phyloP scores from a whole-genome alignment of 2,329 filamentous ascomycete species.

The Neonectria magnoliae region DNA sequence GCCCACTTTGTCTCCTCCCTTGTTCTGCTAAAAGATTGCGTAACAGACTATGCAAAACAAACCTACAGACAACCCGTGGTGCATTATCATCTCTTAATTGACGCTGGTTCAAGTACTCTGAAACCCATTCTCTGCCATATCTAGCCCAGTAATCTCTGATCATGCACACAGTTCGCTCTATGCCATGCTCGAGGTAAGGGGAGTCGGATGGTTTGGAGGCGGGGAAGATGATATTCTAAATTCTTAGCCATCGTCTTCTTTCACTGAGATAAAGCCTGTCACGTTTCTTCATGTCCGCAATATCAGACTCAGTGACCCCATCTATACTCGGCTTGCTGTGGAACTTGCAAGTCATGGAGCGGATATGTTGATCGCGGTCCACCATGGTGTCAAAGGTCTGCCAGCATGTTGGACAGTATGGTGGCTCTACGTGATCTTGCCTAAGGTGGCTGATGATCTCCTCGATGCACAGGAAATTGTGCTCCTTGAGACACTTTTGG shows the following conservation, averaged over 20 bases:
- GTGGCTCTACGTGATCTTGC: not conserved
- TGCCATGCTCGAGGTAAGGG: slow-evolving; percentile 1
- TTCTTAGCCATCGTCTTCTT: not conserved
- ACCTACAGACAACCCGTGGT: not conserved
- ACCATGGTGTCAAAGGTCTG: not conserved
- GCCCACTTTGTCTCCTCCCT: no score
- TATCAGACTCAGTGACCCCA: not conserved
- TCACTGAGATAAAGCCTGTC: not conserved
- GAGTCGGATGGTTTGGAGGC: not conserved
- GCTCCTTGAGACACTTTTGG: not conserved
- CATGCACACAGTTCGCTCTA: not conserved
- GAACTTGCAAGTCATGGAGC: not conserved
- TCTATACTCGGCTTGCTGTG: not conserved
- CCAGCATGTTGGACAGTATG: slow-evolving; percentile 2
- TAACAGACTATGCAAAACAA: not conserved
- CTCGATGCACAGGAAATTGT: slow-evolving; percentile 3
- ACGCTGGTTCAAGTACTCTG: not conserved
- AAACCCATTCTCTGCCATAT: not conserved
- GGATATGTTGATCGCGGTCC: not conserved
- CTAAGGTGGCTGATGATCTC: not conserved
- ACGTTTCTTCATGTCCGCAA: not conserved
- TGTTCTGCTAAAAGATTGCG: no score
- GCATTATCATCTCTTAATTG: not conserved
- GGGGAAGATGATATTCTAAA: slow-evolving; percentile 1
- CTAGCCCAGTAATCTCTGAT: not conserved